Base-by-base conservation (phyloP, 192 early-diverging fungal genomes). In the Spinellus fusiger region DNA sequence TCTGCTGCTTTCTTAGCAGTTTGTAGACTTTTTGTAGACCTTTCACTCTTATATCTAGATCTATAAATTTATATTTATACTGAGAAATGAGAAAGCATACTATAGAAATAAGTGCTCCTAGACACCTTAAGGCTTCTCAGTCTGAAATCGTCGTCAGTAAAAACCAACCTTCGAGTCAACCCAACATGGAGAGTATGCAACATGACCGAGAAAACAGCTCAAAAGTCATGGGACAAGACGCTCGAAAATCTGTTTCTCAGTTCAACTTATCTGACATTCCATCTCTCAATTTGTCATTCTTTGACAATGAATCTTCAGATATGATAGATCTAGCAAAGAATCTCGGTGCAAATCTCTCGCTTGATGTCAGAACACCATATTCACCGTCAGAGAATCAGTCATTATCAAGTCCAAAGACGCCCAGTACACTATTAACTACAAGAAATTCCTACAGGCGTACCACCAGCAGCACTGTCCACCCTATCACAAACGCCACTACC, bases 291-390 rank as follows among this genome's bases (percentile, higher is more conserved):
- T 50, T 70, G 34, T 65, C 69, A 12, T 68, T 68, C 25, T 74
- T 68, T 47, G 72, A 74, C 27, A 66, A 65, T 32, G 72, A 74
- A 12, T 65, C 66, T 15, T 57, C 49, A 25, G 72, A 74, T 48
- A 32, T 74, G 16, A 38, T 54, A 1, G 68, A 74, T 53, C 50
- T 74, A 12, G 64, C 72, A n/a, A 65, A 64, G 46, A 49, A 56
- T 7, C 35, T 74, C 15, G 72, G 72, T 23, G 58, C 52, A 23
- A 61, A 46, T 56, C 49, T 74, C 16, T 37, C 58, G 25, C 9
- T 35, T 12, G 50, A 67, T 20, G 32, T 18, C 25, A 35, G 46
- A 26, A 40, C 37, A 18, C 44, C 53, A 3, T 27, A 53, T 27
- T 26, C 47, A 58, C 52, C 56, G 59, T 49, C 18, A 29, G 62